Evolutionary conservation across 2,329 filamentous ascomycete species (phyloP), one percentile per base, ranked within the genome.

Genomic region (Coleophoma crateriformis): DNA sequence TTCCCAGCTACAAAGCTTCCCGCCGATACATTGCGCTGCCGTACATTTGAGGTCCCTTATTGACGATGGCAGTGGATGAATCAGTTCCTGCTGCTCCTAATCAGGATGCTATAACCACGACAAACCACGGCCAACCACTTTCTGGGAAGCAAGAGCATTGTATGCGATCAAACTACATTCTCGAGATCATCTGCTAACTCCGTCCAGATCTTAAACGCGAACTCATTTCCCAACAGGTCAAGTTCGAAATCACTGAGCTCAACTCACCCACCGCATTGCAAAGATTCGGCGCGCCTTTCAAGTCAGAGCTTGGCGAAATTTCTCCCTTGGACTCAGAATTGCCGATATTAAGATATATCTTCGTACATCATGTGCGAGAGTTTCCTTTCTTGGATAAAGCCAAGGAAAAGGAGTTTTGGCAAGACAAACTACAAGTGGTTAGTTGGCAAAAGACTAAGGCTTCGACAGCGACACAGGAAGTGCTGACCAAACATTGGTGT

Each of bases 61-160:
- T 7, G 51, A 43, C 33, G 35, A 55, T 57, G 54, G 50, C 49
- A 35, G 47, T 53, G 43, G 59, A 61, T 50, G 57, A 54, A 10
- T 45, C 51, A 12, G 47, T 46, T n/a, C n/a, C n/a, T 33, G 32
- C 49, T 11, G 43, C 46, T 20, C 47, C 50, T 27, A 32, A 43
- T 37, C 33, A 33, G 6, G 27, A 12, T 32, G 27, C 37, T 15
- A 44, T 54, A 14, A 45, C 48, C 19, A 45, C 13, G 12, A 7
- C 27, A 33, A 44, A 44, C 41, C 41, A 52, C 46, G 55, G 56
- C n/a, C 54, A 57, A 39, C 54, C 46, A 6, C 72, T 99, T 65
- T 96, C 91, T 0, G 94, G 94, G 58, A 97, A 96, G 72, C 92
- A 99, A 77, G 94, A 99, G 68, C 94, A 99, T 68, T 99, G 90